A percentile compares a stretch with the other conserved stretches of the same genome.
Evolutionary conservation across 2,329 filamentous ascomycete species (phyloP).

Genomic region (Periconia digitata): DNA sequence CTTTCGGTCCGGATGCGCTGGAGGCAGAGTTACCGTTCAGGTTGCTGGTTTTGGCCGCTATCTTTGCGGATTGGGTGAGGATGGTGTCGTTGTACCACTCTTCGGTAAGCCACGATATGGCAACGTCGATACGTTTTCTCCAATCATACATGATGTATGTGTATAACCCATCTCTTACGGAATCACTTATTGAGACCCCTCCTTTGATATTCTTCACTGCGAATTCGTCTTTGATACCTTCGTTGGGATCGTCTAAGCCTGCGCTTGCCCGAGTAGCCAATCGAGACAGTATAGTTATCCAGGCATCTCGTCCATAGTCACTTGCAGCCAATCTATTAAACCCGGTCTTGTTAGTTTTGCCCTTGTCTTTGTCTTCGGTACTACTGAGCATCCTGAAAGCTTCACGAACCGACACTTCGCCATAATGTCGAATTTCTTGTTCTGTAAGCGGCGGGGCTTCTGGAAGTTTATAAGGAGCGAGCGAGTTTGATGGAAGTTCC

Average conservation of each 20-base stretch:
- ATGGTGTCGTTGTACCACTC: slow-evolving; percentile 95
- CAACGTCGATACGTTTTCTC: slow-evolving; percentile 82
- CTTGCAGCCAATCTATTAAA: slow-evolving; percentile 84
- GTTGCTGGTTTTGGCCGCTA: slow-evolving; percentile 30
- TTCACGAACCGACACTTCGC: slow-evolving; percentile 71
- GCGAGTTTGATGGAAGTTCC: slow-evolving; percentile 38
- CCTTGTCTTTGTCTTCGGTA: slow-evolving; percentile 62
- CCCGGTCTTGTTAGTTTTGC: slow-evolving; percentile 63
- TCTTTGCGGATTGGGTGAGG: slow-evolving; percentile 42
- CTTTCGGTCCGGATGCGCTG: slow-evolving; percentile 14
- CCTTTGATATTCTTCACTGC: slow-evolving; percentile 29
- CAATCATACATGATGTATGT: slow-evolving; percentile 91
- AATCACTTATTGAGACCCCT: slow-evolving; percentile 59
- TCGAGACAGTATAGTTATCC: slow-evolving; percentile 84
- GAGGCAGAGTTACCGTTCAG: slow-evolving; percentile 50
- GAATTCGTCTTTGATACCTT: slow-evolving; percentile 61
- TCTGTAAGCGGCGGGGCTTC: slow-evolving; percentile 72
- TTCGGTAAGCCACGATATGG: slow-evolving; percentile 91
- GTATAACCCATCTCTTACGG: slow-evolving; percentile 79
- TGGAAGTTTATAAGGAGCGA: slow-evolving; percentile 78
- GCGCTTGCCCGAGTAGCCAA: slow-evolving; percentile 78
- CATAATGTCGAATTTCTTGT: slow-evolving; percentile 71
- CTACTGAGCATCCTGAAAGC: slow-evolving; percentile 77
- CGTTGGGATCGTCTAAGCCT: slow-evolving; percentile 71
- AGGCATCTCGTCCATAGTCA: slow-evolving; percentile 82